Conservation (phyloP, 176 grass and related monocot genomes). For the Coix lacrymajobi region DNA sequence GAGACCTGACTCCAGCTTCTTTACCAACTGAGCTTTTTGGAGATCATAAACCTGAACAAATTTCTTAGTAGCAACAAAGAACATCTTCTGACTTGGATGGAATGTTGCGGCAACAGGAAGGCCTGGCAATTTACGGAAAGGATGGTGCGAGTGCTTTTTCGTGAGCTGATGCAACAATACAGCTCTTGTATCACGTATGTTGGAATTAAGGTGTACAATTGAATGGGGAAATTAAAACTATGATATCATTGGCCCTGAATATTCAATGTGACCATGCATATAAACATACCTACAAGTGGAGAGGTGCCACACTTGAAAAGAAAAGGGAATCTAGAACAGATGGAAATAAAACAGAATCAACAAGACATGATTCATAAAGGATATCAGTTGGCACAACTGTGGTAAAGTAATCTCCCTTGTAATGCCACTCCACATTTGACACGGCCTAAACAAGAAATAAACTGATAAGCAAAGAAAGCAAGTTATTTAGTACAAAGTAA, state of each 20-base stretch:
- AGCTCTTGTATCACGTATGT: slow-evolving; percentile 78
- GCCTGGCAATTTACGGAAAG: slow-evolving; percentile 81
- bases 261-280: background rate
- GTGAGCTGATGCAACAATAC: slow-evolving; percentile 89
- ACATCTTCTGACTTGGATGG: slow-evolving; percentile 81
- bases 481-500: background rate
- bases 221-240: background rate
- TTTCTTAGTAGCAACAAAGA: slow-evolving; percentile 95
- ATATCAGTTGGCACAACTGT: slow-evolving; percentile 98
- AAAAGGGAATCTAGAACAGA: background rate
- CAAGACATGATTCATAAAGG: slow-evolving; percentile 35
- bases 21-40: slow-evolving; percentile 61
- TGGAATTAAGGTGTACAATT: slow-evolving; percentile 54
- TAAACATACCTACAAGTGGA: background rate
- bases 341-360: background rate
- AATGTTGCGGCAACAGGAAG: slow-evolving; percentile 83
- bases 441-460: slow-evolving; percentile 64
- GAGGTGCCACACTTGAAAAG: background rate
- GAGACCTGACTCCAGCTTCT: slow-evolving; percentile 87
- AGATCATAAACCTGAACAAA: slow-evolving; percentile 96
- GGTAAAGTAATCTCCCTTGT: slow-evolving; percentile 95
- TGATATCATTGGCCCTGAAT: background rate
- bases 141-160: slow-evolving; percentile 77
- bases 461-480: slow-evolving; percentile 13
- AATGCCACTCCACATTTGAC: slow-evolving; percentile 90